Evolutionary conservation across 1,284 basidiomycete species (phyloP).

Genomic region (Ceratobasidium papillatum): DNA sequence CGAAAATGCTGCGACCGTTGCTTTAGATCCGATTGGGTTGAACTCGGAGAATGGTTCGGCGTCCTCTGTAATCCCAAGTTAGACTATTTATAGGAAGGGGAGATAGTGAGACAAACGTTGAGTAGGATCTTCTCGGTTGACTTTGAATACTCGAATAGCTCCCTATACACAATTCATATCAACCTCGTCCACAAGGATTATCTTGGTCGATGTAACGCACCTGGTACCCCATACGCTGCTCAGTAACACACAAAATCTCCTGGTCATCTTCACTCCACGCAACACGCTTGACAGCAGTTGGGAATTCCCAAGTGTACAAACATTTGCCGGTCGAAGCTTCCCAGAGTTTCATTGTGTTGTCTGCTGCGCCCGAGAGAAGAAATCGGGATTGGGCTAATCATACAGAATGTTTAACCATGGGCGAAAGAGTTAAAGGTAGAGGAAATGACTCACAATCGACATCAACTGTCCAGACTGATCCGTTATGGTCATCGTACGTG

Average conservation of each 20-base stretch:
- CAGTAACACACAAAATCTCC: conserved; percentile 91
- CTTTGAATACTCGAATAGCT: conserved; percentile 87
- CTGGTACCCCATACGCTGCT: conserved; percentile 93
- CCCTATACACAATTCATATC: conserved; percentile 51
- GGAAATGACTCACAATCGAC: conserved; percentile 80
- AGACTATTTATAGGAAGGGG: background rate
- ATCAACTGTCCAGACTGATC: conserved; percentile 96
- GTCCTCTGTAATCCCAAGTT: conserved; percentile 62
- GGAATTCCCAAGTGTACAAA: conserved; percentile 95
- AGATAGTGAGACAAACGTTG: conserved; percentile 65
- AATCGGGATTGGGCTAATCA: conserved; percentile 79
- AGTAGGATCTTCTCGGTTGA: conserved; percentile 83
- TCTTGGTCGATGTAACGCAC: background rate
- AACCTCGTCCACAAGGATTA: no score
- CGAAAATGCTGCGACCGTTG: conserved; percentile 93
- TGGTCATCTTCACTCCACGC: conserved; percentile 89
- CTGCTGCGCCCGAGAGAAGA: conserved; percentile 80
- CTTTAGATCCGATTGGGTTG: conserved; percentile 91
- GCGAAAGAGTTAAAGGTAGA: background rate
- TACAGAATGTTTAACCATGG: background rate
- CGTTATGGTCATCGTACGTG: conserved; percentile 97
- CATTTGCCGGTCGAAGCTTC: conserved; percentile 90
- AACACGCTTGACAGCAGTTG: conserved; percentile 96
- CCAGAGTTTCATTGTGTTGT: conserved; percentile 95
- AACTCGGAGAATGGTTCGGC: conserved; percentile 81